phyloP scores from a whole-genome alignment of 352 stramenopile species.

The Globisporangium rhizosaccharum region DNA sequence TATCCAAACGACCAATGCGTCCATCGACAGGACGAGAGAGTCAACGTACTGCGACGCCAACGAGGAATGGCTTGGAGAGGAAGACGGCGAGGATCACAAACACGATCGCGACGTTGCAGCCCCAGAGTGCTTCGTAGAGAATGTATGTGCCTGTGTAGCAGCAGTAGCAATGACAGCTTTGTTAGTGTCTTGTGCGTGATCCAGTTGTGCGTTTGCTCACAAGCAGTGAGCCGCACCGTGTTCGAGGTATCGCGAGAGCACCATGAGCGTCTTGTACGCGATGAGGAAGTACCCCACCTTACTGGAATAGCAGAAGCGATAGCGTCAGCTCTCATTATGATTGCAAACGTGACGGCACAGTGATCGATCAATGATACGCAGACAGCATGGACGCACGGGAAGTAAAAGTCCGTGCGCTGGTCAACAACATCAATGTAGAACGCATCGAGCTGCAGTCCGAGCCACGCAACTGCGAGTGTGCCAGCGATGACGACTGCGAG shows the following conservation, averaged over 20 bases:
- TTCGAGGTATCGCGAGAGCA: conserved; percentile 46
- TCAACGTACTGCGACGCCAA: conserved; percentile 56
- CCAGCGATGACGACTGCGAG: conserved; percentile 31
- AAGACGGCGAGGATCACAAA: conserved; percentile 63
- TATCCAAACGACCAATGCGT: background rate
- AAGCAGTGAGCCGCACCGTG: conserved; percentile 32
- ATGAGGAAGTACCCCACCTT: conserved; percentile 45
- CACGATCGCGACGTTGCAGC: conserved; percentile 72
- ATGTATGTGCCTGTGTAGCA: conserved; percentile 52
- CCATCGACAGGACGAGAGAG: background rate
- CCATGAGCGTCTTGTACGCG: conserved; percentile 43
- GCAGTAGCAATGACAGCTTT: background rate
- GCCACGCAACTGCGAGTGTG: conserved; percentile 20
- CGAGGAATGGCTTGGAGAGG: conserved; percentile 76
- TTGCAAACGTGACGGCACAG: background rate
- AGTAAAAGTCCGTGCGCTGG: conserved; percentile 41
- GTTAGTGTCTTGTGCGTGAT: background rate
- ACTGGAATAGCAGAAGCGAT: conserved; percentile 13
- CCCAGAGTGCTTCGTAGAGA: conserved; percentile 77
- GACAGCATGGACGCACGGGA: conserved; percentile 33
- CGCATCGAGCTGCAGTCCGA: conserved; percentile 51
- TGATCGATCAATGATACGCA: background rate
- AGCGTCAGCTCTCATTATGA: background rate
- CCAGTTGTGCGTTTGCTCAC: background rate
- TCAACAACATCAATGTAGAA: conserved; percentile 29